Evolutionary conservation across 2,329 filamentous ascomycete genomes (phyloP).

Genomic region (Calonectria hawksworthii): DNA sequence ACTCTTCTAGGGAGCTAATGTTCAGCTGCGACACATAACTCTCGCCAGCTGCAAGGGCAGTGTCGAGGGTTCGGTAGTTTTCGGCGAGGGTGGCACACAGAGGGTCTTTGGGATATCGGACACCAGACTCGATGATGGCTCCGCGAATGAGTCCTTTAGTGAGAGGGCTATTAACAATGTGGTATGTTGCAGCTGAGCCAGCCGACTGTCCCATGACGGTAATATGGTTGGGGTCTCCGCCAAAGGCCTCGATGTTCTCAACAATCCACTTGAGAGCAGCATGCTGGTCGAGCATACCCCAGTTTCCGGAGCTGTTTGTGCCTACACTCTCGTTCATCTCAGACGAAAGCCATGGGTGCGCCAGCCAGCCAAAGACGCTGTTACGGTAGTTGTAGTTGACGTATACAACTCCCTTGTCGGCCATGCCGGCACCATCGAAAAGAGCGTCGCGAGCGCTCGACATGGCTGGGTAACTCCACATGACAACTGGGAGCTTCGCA

Average conservation of each 20-base stretch:
- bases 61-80: background rate
- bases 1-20: background rate
- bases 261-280: conserved; percentile 18
- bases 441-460: background rate
- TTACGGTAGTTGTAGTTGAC: conserved; percentile 5
- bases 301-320: conserved; percentile 17
- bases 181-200: conserved; percentile 17
- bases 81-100: background rate
- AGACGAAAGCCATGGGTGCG: background rate
- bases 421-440: conserved; percentile 14
- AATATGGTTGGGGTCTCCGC: conserved; percentile 19
- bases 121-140: conserved; percentile 20
- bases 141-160: conserved; percentile 20
- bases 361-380: background rate
- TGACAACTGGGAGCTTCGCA: conserved; percentile 48
- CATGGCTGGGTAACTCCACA: conserved; percentile 38
- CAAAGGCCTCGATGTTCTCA: conserved; percentile 23
- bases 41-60: background rate
- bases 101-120: conserved; percentile 17
- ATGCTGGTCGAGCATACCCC: conserved; percentile 15
- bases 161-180: conserved; percentile 23
- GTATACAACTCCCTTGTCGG: background rate
- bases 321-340: background rate
- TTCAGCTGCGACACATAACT: background rate
- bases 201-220: conserved; percentile 21